phyloP scores from a whole-genome alignment of 495 filamentous ascomycete genomes.

The Neurospora sp. region DNA sequence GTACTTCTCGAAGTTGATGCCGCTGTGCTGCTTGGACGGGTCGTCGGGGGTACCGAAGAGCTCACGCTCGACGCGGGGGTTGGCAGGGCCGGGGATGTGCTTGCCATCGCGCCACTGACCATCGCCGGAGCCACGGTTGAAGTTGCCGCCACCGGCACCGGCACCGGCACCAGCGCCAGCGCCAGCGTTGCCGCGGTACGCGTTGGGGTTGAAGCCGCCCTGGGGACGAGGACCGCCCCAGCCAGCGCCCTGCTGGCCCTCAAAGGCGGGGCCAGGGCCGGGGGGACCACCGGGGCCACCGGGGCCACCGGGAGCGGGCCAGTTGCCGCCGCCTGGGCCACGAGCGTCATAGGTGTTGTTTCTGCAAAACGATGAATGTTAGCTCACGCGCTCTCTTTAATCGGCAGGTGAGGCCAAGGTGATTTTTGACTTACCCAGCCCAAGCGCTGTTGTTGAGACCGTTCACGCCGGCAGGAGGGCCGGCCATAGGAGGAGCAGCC shows the following conservation, averaged over 20 bases:
- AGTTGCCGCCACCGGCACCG: slow-evolving; percentile 31
- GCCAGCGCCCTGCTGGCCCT: no score
- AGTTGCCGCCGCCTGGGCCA: slow-evolving; percentile 6
- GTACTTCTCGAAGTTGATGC: slow-evolving; percentile 99
- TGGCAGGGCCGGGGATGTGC: slow-evolving; percentile 80
- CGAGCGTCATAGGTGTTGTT: slow-evolving; percentile 36
- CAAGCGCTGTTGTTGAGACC: slow-evolving; percentile 52
- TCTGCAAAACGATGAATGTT: slow-evolving; percentile 14
- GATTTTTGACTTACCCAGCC: slow-evolving; percentile 43
- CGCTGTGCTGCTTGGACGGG: slow-evolving; percentile 85
- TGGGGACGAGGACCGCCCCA: no score
- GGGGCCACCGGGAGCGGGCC: slow-evolving; percentile 2
- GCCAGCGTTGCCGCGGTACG: no score
- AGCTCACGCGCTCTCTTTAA: slow-evolving; percentile 1
- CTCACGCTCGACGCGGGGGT: slow-evolving; percentile 84
- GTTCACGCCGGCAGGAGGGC: slow-evolving; percentile 26
- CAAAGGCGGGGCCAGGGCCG: no score
- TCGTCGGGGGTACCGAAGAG: slow-evolving; percentile 92
- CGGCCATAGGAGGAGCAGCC: slow-evolving; percentile 21
- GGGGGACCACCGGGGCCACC: no score
- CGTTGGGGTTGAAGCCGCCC: no score
- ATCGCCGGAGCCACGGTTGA: slow-evolving; percentile 73
- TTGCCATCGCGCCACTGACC: slow-evolving; percentile 95
- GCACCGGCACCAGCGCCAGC: neutral
- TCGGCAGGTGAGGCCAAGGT: neutral